Evolutionary conservation across 2,329 filamentous ascomycete genomes (phyloP).

Genomic region (Tolypocladium amazonense): DNA sequence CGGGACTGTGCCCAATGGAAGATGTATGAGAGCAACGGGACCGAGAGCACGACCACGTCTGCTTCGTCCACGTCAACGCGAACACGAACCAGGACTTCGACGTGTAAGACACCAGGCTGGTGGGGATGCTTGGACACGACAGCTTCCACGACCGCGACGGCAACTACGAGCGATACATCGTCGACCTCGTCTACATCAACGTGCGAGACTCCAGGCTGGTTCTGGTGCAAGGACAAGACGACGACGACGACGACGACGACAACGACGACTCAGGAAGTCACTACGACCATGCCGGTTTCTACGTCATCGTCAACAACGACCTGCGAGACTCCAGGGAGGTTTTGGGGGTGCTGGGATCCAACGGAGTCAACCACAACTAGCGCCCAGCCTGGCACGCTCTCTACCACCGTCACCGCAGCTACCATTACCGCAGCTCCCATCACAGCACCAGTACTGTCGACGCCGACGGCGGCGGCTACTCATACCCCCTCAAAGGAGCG

Average conservation of each 20-base stretch:
- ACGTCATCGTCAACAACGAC: slow-evolving; percentile 20
- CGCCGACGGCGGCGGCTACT: slow-evolving; percentile 14
- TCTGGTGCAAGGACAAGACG: slow-evolving; percentile 48
- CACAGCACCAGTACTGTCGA: slow-evolving; percentile 19
- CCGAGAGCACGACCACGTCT: slow-evolving; percentile 59
- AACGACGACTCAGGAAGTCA: slow-evolving; percentile 19
- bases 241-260: slow-evolving; percentile 18
- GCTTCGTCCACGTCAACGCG: slow-evolving; percentile 41
- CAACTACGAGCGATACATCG: slow-evolving; percentile 29
- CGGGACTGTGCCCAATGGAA: slow-evolving; percentile 91
- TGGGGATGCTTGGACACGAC: slow-evolving; percentile 69
- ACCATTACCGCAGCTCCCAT: slow-evolving; percentile 17
- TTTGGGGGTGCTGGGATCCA: slow-evolving; percentile 46
- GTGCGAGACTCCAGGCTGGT: slow-evolving; percentile 54
- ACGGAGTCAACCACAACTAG: slow-evolving; percentile 15
- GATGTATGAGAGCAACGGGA: slow-evolving; percentile 86
- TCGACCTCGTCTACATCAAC: slow-evolving; percentile 40
- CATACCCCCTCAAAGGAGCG: slow-evolving; percentile 13
- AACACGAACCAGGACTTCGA: slow-evolving; percentile 71
- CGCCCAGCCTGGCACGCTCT: slow-evolving; percentile 10
- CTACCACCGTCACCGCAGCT: slow-evolving; percentile 13
- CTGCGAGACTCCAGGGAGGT: slow-evolving; percentile 42
- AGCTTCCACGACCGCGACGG: slow-evolving; percentile 25
- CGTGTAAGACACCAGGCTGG: slow-evolving; percentile 88
- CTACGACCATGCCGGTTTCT: slow-evolving; percentile 13